These are phyloP conservation scores for Telfairia occidentalis DNA, from an alignment of 331 rosid species.

Conservation along the genomic window DNA sequence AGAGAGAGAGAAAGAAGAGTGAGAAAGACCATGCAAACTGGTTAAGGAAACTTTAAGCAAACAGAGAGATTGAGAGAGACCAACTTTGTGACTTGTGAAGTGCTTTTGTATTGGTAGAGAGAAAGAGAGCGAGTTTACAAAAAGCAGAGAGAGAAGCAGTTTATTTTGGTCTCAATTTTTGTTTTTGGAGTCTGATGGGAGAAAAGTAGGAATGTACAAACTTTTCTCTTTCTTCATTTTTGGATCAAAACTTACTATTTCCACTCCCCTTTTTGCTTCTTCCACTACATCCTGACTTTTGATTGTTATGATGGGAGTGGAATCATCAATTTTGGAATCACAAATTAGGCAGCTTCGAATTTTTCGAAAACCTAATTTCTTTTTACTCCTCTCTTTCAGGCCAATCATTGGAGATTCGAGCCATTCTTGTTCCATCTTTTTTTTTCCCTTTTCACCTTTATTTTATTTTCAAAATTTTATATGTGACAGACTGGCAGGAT, in stretches of 20 bases:
- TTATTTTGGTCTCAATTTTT: not conserved
- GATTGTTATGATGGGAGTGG: not conserved
- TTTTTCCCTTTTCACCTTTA: not conserved
- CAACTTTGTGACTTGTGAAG: constrained; percentile 6
- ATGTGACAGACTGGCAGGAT: not conserved
- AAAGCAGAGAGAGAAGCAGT: not conserved
- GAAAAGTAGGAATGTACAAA: not conserved
- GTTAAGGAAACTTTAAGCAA: constrained; percentile 5
- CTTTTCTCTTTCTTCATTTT: not conserved
- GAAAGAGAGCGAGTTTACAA: not conserved
- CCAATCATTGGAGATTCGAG: constrained; percentile 11
- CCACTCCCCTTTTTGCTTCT: not conserved
- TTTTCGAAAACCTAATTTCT: not conserved
- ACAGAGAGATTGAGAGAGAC: not conserved
- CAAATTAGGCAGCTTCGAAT: not conserved
- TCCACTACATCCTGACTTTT: not conserved
- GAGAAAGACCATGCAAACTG: not conserved
- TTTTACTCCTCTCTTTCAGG: not conserved
- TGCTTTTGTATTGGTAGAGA: not conserved
- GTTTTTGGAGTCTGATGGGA: not conserved
- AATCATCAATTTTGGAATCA: not conserved
- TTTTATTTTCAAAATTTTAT: not conserved
- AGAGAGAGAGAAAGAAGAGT: not conserved
- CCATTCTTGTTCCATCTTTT: not conserved
- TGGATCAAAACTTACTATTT: not conserved